Base-by-base conservation (phyloP, 345 rosid genomes). In the Trapa incisa region DNA sequence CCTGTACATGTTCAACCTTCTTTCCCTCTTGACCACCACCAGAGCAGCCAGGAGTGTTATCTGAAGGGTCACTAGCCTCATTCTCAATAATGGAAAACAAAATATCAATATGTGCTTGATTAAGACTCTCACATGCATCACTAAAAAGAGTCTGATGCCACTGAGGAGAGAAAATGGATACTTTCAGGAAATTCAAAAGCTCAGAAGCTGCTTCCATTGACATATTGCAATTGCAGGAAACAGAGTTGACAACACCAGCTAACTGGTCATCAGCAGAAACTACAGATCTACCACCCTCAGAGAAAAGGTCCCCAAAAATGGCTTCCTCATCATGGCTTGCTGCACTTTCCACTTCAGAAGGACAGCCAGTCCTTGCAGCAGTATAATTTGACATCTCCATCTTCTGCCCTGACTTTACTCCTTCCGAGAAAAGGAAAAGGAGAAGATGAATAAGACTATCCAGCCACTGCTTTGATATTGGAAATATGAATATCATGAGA, bases 261-360 rank as follows among this genome's bases (percentile, higher is more conserved):
- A 85, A 80, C 69, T 87, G 97, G 66, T 94, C 97, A 74, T 93
- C 97, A 14, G 74, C 37, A 42, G 96, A 85, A 71, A 94, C 88
- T 58, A 84, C 75, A 2, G 91, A 83, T 56, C 97, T 87, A 72
- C 85, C 67, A 66, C 87, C 87, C 79, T 94, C 99, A 64, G 84
- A 87, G 81, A 94, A 94, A 72, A 94, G 91, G 72, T 91, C 88
- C 14, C 99, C 99, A 71, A 94, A 94, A 69, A 94, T 86, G 39
- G 96, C 96, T 70, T 94, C 99, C 70, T 94, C 99, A 32, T 94
- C 99, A 80, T 86, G 99, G 69, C 86, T 86, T 76, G 79, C 78
- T 43, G 86, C 82, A 77, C 76, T 89, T 72, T 91, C 99, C 71
- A 76, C 74, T 79, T 94, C 99, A 17, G 85, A 63, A 37, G 84